Evolutionary conservation across 768 basidiomycete species (phyloP), one percentile per base, ranked within the genome.

Genomic region (Rhizopogon roseolus): DNA sequence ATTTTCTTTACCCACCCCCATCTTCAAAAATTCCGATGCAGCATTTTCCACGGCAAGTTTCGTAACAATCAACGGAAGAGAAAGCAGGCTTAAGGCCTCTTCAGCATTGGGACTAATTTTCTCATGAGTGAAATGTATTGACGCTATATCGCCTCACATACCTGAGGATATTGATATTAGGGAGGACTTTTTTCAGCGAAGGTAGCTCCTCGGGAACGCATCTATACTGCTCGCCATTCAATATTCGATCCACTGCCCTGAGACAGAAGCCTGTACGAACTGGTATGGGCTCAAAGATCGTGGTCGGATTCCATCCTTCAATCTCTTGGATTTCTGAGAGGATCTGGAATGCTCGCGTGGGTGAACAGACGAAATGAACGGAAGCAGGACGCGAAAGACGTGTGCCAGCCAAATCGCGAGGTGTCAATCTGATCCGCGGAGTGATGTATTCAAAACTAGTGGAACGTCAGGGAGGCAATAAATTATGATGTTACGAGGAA

Each of bases 281-380:
- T 54, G 91, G 92, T 57, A 93, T 88, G 1, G 93, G 93, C 69
- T 95, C 93, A 60, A 86, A 96, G 41, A 94, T 82, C 1, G 81
- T 77, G 42, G 72, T 71, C 5, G 93, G 88, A 7, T 70, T 62
- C 90, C 92, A 93, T 9, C 63, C 76, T 3, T 72, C 64, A 10
- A 81, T 67, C 48, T 73, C 64, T 4, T 72, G 64, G 11, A 88
- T 76, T 65, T 94, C 86, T 36, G 79, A 75, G 57, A 90, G 72
- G 54, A 95, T 86, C 5, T 72, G 71, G 13, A 73, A 66, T 4
- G 90, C 90, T 41, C 93, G 80, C 1, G 73, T 65, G 0, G 93
- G 92, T 4, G 91, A 91, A 64, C 92, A 95, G 19, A 93, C 84
- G 61, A 93, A 93, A 67, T 97, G 93, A 41, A 96, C 62, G 17